Evolutionary conservation across 805 yeast genomes (phyloP).

Genomic region (Myxozyma lipomycoides): DNA sequence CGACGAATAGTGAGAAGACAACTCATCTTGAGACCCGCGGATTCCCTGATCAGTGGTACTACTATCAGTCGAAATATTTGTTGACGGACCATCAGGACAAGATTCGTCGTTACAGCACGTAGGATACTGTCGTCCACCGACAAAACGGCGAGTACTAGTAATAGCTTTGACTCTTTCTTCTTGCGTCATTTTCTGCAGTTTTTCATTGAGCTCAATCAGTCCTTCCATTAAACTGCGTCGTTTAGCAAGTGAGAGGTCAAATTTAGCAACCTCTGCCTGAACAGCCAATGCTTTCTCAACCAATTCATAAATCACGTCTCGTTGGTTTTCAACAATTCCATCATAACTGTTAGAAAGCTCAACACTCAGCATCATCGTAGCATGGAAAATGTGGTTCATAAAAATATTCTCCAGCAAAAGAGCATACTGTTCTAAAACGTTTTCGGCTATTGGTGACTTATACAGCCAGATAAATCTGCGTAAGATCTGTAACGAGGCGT

Average conservation of each 20-base stretch:
- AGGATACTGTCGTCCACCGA: too few relatives aligned
- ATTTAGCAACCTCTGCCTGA: conserved; percentile 11
- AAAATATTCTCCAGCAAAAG: conserved; percentile 26
- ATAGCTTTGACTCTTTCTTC: conserved; percentile 12
- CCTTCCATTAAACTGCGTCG: conserved; percentile 10
- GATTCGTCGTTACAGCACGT: too few relatives aligned
- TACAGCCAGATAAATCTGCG: conserved; percentile 26
- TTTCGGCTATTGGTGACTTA: conserved; percentile 20
- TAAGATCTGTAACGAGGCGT: conserved; percentile 24
- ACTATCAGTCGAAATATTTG: too few relatives aligned
- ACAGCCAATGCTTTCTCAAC: conserved; percentile 16
- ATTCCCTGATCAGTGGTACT: too few relatives aligned
- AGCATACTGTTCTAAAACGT: conserved; percentile 9
- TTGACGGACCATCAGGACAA: too few relatives aligned
- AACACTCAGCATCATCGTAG: conserved; percentile 24
- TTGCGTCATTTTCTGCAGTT: conserved; percentile 20
- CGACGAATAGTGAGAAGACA: too few relatives aligned
- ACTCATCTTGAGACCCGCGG: too few relatives aligned
- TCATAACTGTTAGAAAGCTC: conserved; percentile 23
- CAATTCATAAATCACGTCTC: conserved; percentile 19
- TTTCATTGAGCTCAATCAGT: conserved; percentile 6
- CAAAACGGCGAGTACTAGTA: not conserved
- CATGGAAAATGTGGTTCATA: conserved; percentile 25
- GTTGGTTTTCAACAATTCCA: conserved; percentile 16
- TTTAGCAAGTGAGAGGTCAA: conserved; percentile 14